Base-by-base conservation (phyloP, 2,329 filamentous ascomycete genomes). In the Colletotrichum karsti region DNA sequence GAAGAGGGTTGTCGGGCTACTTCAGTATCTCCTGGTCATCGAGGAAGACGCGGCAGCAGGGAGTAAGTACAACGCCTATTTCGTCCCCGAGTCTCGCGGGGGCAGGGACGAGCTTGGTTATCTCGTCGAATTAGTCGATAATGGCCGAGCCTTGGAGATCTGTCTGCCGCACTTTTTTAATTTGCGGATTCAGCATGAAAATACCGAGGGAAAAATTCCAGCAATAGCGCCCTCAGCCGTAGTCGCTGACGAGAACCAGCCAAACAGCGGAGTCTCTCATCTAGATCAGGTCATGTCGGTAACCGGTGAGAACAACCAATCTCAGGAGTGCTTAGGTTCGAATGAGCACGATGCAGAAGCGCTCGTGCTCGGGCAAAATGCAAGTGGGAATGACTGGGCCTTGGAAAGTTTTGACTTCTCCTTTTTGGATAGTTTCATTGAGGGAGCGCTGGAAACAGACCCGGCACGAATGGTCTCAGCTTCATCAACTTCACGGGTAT, bases 11-110 rank as follows among this genome's bases (percentile, higher is more conserved):
- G 75, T 74, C n/a, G 72, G 72, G 15, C 64, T 80, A 39, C 67
- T 81, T 15, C 70, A 71, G 15, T 69, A 73, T 24, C 69, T 81
- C 9, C 63, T 81, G 22, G 71, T 69, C 56, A 77, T 81, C 37
- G 78, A 80, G 61, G 73, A 72, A 9, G 74, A 78, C 28, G 75
- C 74, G 46, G 39, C 39, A 10, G 37, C 35, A 18, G 58, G 63
- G 18, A 48, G 35, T 33, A 37, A 12, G 12, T 67, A 67, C 26
- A 10, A 3, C 5, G 51, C 51, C 2, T n/a, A n/a, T 2, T 67
- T 51, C 7, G 37, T 42, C 0, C 10, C 57, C 8, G 58, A 55
- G 2, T 7, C 33, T 6, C 57, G 12, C 7, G 30, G 26, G n/a
- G n/a, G 35, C 13, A 18, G 22, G 6, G 63, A 63, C 10, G 63